phyloP scores from a whole-genome alignment of 2,329 filamentous ascomycete genomes.

The Xylaria sp. region DNA sequence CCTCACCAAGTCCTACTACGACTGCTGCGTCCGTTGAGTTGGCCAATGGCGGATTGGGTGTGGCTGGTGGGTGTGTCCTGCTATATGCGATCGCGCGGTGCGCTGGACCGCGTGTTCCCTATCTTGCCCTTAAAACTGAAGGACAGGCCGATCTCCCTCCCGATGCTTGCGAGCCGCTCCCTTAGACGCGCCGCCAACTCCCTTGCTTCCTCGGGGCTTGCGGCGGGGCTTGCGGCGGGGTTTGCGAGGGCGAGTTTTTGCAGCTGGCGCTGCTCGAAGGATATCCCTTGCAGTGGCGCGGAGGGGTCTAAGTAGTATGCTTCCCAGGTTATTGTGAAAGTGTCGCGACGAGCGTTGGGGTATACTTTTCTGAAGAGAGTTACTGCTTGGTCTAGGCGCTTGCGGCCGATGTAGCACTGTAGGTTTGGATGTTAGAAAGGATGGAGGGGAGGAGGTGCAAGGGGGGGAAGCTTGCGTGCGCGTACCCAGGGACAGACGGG shows the following conservation, averaged over 20 bases:
- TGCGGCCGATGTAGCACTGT: slow-evolving; percentile 51
- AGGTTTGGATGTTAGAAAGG: slow-evolving; percentile 10
- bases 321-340: slow-evolving; percentile 44
- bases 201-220: background rate
- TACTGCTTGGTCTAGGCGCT: slow-evolving; percentile 46
- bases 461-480: background rate
- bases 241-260: slow-evolving; percentile 30
- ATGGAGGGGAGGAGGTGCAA: background rate
- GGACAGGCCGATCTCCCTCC: slow-evolving; percentile 7
- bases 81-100: slow-evolving; percentile 35
- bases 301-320: slow-evolving; percentile 47
- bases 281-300: slow-evolving; percentile 32
- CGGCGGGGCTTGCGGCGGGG: slow-evolving; percentile 22
- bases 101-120: slow-evolving; percentile 21
- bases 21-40: too few species aligned
- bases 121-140: slow-evolving; percentile 19
- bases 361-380: slow-evolving; percentile 47
- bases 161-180: slow-evolving; percentile 8
- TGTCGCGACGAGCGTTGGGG: slow-evolving; percentile 44
- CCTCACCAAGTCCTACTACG: too few species aligned
- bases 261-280: slow-evolving; percentile 25
- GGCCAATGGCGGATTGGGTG: too few species aligned
- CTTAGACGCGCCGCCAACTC: background rate
- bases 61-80: background rate
- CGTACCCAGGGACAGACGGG: slow-evolving; percentile 24